These are phyloP conservation scores for Pseudocercospora cruenta DNA, from an alignment of 2,329 filamentous ascomycete species.

Conservation along the genomic window DNA sequence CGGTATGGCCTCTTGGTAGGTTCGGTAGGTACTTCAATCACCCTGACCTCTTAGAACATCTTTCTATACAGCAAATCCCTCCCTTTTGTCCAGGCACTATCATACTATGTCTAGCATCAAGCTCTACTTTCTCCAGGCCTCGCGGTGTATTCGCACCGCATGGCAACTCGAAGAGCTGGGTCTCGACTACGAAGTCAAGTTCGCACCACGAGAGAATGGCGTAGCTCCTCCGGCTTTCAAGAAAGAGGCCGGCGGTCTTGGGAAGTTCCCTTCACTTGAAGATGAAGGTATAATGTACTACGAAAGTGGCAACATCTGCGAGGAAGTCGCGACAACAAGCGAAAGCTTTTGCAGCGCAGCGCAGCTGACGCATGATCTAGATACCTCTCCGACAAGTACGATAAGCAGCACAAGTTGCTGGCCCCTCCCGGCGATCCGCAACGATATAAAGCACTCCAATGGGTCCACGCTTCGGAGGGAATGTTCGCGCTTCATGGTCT, in stretches of 20 bases:
- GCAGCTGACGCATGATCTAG: conserved; percentile 30
- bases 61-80: not conserved
- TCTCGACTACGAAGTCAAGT: conserved; percentile 48
- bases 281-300: conserved; percentile 47
- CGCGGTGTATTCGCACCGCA: conserved; percentile 49
- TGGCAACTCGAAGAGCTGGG: conserved; percentile 53
- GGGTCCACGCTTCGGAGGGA: conserved; percentile 53
- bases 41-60: not conserved
- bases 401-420: conserved; percentile 43
- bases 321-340: conserved; percentile 39
- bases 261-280: conserved; percentile 50
- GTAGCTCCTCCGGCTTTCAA: conserved; percentile 50
- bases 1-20: not conserved
- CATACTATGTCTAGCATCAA: conserved; percentile 39
- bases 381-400: conserved; percentile 54
- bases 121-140: conserved; percentile 54
- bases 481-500: conserved; percentile 52
- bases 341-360: not conserved
- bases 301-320: conserved; percentile 53
- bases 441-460: conserved; percentile 46
- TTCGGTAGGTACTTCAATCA: not conserved
- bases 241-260: conserved; percentile 46
- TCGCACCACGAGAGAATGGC: conserved; percentile 44
- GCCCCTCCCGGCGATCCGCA: conserved; percentile 40
- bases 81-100: not conserved